Evolutionary conservation across 1,284 basidiomycete species (phyloP).

Genomic region (Leccinum cinnamomeum): DNA sequence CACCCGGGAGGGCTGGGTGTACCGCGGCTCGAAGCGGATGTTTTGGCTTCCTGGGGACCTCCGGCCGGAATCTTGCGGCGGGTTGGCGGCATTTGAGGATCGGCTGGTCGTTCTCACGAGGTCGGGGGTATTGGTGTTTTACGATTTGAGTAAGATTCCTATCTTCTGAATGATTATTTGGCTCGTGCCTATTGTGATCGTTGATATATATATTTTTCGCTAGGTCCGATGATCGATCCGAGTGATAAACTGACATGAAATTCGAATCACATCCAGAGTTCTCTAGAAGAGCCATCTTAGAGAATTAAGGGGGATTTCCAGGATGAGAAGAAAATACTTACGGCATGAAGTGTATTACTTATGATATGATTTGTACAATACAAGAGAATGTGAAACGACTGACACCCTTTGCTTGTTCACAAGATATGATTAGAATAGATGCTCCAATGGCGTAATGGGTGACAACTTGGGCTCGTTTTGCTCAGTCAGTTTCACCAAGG

Average conservation of each 20-base stretch:
- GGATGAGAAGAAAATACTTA: neutral
- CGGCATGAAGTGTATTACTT: neutral
- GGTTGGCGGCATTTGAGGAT: conserved; percentile 14
- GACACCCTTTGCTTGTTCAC: neutral
- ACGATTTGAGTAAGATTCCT: conserved; percentile 20
- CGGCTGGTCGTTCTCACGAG: conserved; percentile 11
- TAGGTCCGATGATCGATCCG: conserved; percentile 14
- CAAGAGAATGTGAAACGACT: neutral
- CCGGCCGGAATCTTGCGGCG: conserved; percentile 14
- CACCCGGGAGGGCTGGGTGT: conserved; percentile 18
- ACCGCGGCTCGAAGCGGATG: conserved; percentile 15
- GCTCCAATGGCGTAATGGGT: neutral
- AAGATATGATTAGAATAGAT: neutral
- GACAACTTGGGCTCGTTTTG: neutral
- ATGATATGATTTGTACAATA: neutral
- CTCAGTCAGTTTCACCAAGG: neutral
- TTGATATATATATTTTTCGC: neutral
- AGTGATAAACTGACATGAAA: neutral
- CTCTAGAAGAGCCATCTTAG: neutral
- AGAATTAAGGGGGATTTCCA: neutral
- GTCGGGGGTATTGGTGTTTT: conserved; percentile 7
- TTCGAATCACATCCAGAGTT: neutral
- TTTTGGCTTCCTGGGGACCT: conserved; percentile 23
- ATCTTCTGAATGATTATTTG: neutral
- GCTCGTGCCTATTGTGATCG: neutral